These are phyloP conservation scores for Staphylotrichum tortipilum DNA, from an alignment of 495 filamentous ascomycete genomes.

Conservation along the genomic window DNA sequence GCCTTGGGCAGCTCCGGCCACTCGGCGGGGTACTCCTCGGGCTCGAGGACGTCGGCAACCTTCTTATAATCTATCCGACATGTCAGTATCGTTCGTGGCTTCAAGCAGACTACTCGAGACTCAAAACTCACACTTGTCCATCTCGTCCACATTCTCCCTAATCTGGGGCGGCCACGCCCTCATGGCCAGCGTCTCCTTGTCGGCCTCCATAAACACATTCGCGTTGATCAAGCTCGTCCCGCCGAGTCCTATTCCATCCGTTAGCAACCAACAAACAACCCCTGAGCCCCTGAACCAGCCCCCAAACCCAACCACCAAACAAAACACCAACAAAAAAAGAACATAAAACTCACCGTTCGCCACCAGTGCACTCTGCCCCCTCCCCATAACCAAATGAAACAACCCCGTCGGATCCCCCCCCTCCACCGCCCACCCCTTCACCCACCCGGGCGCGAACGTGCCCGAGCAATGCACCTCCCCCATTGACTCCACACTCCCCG, in stretches of 20 bases:
- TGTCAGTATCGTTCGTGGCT: no score
- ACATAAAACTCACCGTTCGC: constrained; percentile 45
- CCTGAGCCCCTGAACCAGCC: neutral
- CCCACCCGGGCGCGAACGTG: constrained; percentile 33
- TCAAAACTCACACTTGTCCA: constrained; percentile 43
- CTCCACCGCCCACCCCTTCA: constrained; percentile 34
- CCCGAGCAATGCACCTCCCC: constrained; percentile 49
- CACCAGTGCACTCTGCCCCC: constrained; percentile 58
- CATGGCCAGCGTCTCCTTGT: constrained; percentile 44
- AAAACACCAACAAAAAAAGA: neutral
- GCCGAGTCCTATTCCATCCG: constrained; percentile 43
- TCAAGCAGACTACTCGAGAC: neutral
- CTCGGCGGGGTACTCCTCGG: constrained; percentile 47
- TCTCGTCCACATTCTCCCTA: constrained; percentile 30
- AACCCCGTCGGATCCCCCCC: constrained; percentile 50
- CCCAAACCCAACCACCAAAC: neutral
- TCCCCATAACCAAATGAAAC: constrained; percentile 55
- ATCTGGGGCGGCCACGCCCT: constrained; percentile 55
- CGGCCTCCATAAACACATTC: constrained; percentile 57
- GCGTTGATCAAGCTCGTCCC: constrained; percentile 59
- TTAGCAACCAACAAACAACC: neutral
- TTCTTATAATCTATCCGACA: constrained; percentile 51
- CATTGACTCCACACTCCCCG: constrained; percentile 33
- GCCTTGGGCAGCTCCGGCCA: constrained; percentile 49
- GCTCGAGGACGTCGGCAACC: constrained; percentile 50